Base-by-base conservation (phyloP, 2,329 filamentous ascomycete species). In the Cercospora zeae-maydis region DNA sequence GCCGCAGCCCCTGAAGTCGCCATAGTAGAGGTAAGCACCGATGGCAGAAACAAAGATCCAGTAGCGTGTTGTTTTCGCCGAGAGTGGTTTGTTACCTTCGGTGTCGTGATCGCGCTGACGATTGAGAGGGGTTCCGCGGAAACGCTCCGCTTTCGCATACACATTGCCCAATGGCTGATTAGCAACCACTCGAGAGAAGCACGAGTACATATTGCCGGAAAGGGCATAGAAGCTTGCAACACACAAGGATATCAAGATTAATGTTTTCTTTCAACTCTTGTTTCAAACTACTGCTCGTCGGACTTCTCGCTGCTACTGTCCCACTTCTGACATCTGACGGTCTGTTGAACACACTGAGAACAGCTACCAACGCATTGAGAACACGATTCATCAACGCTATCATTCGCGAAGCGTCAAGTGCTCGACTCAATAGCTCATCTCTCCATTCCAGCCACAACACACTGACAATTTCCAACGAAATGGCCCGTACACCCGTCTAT, bases 401-500 rank as follows among this genome's bases (percentile, higher is more conserved):
- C 42, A 27, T 49, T 49, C 24, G 21, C 13, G 13, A 49, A 30
- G 42, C 13, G 1, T 9, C 13, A 49, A 24, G 8, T 49, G 11
- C 42, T 27, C 42, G 5, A 14, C 7, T 9, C 42, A 27, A 24
- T 9, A 49, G 14, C 42, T 49, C 42, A 21, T 49, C 21, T 19
- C 21, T 30, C 21, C 1, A 19, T 16, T 30, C 37, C 37, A 1
- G 27, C 30, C 27, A 42, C 11, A 59, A 3, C 8, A 39, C 24
- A n/a, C 21, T 27, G 11, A 49, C 42, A 13, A n/a, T 9, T 30
- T 2, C 42, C 42, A 51, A 16, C 5, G 65, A 8, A 19, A 68
- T 67, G 63, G 34, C 42, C 31, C 71, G 71, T 36, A 83, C 80
- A 10, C 82, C 82, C 10, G 76, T 83, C 55, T 84, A 83, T 66